Base-by-base conservation (phyloP, 768 basidiomycete genomes). In the Thelephora aurantiotincta region DNA sequence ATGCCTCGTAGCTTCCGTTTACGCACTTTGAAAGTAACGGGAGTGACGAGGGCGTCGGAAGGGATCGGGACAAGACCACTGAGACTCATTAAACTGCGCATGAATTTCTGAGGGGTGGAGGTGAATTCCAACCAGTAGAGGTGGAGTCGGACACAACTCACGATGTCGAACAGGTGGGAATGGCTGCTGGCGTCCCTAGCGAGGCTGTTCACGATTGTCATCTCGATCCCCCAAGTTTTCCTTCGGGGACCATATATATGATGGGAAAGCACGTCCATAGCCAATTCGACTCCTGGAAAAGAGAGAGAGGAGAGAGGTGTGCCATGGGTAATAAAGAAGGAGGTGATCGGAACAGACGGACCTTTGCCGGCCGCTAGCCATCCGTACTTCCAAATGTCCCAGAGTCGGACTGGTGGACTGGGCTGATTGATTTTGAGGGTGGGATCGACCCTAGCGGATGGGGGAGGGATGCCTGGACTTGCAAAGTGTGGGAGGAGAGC, bases 141-240 rank as follows among this genome's bases (percentile, higher is more conserved):
- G 20, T 33, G 1, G 20, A 23, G n/a, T 35, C 13, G 18, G 19
- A 36, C 30, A 7, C 14, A 44, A 70, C 75, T 55, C 50, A 85
- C 82, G 41, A 97, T 80, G 55, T 94, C 86, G 4, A 87, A 80
- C 12, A 99, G 70, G 37, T 80, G 76, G 9, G 85, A 82, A 61
- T 93, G 87, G 30, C 77, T 72, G 12, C 80, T 80, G 30, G 85
- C 77, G 35, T 89, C 87, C 47, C 92, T 78, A 72, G 92, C 84
- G 56, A 94, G 72, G 49, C 77, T 78, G n/a, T 77, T 77, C 12
- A 90, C 74, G 26, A 94, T 72, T 2, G 93, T 93, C 86, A 97
- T 89, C 65, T 88, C 85, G 46, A 92, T 80, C 0, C 92, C 90
- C 94, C 94, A 99, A 5, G 83, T 80, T 59, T 85, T 84, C 58